A percentile compares a stretch with the other conserved stretches of the same genome.
phyloP scores from a whole-genome alignment of 345 rosid genomes.

The Gossypioides kirkii region DNA sequence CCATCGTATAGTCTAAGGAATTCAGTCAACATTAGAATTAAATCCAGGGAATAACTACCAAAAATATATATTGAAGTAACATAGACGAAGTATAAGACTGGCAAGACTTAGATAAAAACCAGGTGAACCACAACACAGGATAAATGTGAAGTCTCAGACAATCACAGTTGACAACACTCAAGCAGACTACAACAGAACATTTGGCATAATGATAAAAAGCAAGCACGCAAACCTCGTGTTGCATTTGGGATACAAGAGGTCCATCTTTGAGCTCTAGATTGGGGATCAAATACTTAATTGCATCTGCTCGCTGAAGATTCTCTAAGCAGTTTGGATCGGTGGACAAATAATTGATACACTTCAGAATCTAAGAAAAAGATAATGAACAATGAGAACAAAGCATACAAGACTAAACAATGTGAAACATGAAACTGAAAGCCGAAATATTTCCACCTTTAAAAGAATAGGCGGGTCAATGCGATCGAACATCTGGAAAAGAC shows the following conservation, averaged over 20 bases:
- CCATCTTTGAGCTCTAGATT: conserved; percentile 94
- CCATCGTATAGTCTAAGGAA: not conserved
- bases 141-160: not conserved
- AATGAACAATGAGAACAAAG: conserved; percentile 16
- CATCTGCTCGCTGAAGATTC: conserved; percentile 94
- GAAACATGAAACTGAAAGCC: conserved; percentile 6
- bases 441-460: conserved; percentile 54
- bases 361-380: conserved; percentile 46
- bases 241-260: conserved; percentile 72
- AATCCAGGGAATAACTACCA: not conserved
- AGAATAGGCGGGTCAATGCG: conserved; percentile 83
- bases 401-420: conserved; percentile 1
- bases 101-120: not conserved
- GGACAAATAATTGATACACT: conserved; percentile 84
- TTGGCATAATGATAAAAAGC: not conserved
- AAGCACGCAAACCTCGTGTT: conserved; percentile 61
- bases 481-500: conserved; percentile 92
- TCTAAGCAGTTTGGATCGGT: conserved; percentile 95
- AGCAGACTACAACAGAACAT: not conserved
- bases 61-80: not conserved
- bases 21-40: not conserved
- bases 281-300: conserved; percentile 88
- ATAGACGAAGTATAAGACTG: not conserved
- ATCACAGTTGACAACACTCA: not conserved
- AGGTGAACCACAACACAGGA: not conserved